phyloP scores from a whole-genome alignment of 148 eudicot species.

The Silene uniflora region DNA sequence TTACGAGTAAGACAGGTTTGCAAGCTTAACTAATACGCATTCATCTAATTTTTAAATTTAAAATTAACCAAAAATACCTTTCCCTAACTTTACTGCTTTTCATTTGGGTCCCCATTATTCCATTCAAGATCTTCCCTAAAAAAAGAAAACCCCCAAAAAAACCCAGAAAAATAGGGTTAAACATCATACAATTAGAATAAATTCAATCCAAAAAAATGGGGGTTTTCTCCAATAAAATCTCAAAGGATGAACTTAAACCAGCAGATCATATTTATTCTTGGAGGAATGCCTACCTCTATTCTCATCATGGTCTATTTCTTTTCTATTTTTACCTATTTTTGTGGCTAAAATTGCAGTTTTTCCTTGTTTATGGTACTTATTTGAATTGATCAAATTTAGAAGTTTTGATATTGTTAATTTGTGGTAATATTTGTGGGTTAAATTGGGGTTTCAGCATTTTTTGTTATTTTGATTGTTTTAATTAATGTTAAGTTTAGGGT shows the following conservation, averaged over 20 bases:
- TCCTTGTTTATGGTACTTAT: neutral
- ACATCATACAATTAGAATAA: too few species aligned
- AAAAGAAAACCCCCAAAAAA: too few species aligned
- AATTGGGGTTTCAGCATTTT: neutral
- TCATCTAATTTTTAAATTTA: neutral
- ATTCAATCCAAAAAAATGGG: too few species aligned
- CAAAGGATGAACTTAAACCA: too few species aligned
- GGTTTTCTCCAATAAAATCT: too few species aligned
- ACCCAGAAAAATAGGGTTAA: too few species aligned
- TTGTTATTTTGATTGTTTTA: neutral
- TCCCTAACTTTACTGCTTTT: neutral
- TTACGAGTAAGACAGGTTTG: too few species aligned
- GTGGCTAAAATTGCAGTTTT: neutral
- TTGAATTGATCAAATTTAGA: neutral
- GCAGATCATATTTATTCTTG: too few species aligned
- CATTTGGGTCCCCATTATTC: too few species aligned
- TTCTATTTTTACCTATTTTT: neutral
- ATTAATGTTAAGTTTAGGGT: neutral
- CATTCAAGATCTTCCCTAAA: too few species aligned
- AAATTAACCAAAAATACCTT: neutral
- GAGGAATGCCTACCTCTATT: conserved; percentile 54
- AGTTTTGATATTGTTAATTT: neutral
- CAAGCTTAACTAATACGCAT: too few species aligned
- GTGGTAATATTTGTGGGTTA: neutral
- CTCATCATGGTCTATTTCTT: conserved; percentile 55